These are phyloP conservation scores for Waltiozyma sp. DNA, from an alignment of 1,139 yeast genomes.

Conservation along the genomic window DNA sequence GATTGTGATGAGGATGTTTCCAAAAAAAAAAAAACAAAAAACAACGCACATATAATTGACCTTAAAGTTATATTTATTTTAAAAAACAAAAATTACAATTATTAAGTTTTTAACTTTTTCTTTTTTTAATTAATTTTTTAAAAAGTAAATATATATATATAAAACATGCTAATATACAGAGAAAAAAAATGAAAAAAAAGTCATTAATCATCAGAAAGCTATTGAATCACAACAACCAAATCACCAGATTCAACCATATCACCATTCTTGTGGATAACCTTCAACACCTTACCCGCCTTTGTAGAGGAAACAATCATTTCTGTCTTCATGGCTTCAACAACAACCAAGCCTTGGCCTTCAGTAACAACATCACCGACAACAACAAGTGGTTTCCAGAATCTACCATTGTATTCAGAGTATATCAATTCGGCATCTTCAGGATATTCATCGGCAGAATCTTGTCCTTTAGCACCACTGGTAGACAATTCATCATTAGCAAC, in stretches of 20 bases:
- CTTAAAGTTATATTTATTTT: no score
- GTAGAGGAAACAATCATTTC: constrained; percentile 81
- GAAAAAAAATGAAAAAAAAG: no score
- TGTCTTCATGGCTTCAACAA: constrained; percentile 97
- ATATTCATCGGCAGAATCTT: constrained; percentile 38
- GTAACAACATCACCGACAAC: constrained; percentile 68
- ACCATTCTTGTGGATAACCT: constrained; percentile 73
- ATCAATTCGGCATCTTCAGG: constrained; percentile 73
- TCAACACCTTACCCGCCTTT: constrained; percentile 62
- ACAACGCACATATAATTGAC: no score
- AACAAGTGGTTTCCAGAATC: constrained; percentile 92
- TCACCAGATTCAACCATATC: constrained; percentile 97
- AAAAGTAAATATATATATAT: no score
- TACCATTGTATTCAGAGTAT: constrained; percentile 88
- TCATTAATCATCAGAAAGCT: not conserved
- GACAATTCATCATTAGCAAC: constrained; percentile 71
- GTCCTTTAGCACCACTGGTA: constrained; percentile 30
- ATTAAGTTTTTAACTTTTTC: no score
- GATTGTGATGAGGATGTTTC: no score
- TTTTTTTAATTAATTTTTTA: no score
- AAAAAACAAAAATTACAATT: no score
- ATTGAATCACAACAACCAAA: constrained; percentile 55
- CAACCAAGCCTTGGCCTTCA: constrained; percentile 70
- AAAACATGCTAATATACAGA: not conserved
- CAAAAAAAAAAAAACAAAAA: no score